A percentile compares a stretch with the other conserved stretches of the same genome.
Evolutionary conservation across 352 stramenopile species (phyloP).

Genomic region (Phytophthora meadii): DNA sequence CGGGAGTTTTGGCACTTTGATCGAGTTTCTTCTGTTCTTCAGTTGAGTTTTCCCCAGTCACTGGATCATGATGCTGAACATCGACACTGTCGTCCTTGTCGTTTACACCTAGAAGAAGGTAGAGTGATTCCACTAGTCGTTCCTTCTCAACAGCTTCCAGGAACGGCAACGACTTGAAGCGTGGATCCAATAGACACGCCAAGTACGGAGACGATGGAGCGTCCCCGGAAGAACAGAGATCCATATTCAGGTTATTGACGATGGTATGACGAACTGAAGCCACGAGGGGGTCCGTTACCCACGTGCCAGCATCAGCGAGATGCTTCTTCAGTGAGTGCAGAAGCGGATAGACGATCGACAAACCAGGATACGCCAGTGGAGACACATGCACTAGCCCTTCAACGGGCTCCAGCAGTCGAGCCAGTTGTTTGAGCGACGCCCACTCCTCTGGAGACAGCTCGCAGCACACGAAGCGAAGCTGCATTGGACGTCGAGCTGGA

Average conservation of each 20-base stretch:
- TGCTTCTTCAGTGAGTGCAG: slow-evolving; percentile 80
- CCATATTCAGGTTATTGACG: slow-evolving; percentile 49
- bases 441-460: slow-evolving; percentile 75
- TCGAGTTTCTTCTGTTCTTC: slow-evolving; percentile 38
- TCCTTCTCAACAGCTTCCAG: slow-evolving; percentile 60
- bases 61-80: slow-evolving; percentile 18
- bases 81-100: slow-evolving; percentile 43
- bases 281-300: slow-evolving; percentile 71
- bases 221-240: slow-evolving; percentile 57
- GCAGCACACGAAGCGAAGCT: slow-evolving; percentile 81
- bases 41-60: slow-evolving; percentile 16
- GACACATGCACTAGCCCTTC: slow-evolving; percentile 74
- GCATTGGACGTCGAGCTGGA: slow-evolving; percentile 74
- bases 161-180: slow-evolving; percentile 81
- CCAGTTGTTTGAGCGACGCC: slow-evolving; percentile 73
- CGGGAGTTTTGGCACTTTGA: slow-evolving; percentile 26
- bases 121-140: slow-evolving; percentile 58
- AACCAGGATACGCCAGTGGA: slow-evolving; percentile 64
- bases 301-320: slow-evolving; percentile 62
- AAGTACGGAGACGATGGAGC: slow-evolving; percentile 69
- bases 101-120: slow-evolving; percentile 53
- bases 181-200: slow-evolving; percentile 71
- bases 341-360: slow-evolving; percentile 76
- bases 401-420: slow-evolving; percentile 66
- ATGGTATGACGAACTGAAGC: slow-evolving; percentile 69